Percentiles rank a stretch among this genome's conserved stretches.
Evolutionary conservation across 495 filamentous ascomycete species (phyloP).

Genomic region (Xylaria intraflava): DNA sequence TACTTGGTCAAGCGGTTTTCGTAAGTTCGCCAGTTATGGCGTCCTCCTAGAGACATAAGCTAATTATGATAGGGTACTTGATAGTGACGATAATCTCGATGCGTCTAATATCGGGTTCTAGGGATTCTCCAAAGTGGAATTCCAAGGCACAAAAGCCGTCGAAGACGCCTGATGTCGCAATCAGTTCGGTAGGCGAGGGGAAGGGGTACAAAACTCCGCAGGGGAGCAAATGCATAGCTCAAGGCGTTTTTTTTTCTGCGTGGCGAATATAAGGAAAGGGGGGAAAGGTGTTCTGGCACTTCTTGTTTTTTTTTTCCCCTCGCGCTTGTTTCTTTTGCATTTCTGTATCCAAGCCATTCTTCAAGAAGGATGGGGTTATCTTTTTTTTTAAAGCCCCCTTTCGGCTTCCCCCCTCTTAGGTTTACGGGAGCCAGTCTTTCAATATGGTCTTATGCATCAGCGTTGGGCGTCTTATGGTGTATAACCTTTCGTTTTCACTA

Average conservation of each 20-base stretch:
- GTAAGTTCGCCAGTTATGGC: constrained; percentile 42
- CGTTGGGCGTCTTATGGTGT: constrained; percentile 9
- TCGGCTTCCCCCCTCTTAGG: too few relatives aligned
- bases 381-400: neutral
- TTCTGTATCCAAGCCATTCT: neutral
- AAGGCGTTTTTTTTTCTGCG: neutral
- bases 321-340: too few relatives aligned
- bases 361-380: neutral
- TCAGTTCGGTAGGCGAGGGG: neutral
- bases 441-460: constrained; percentile 5
- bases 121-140: constrained; percentile 4
- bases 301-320: neutral
- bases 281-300: neutral
- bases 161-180: neutral
- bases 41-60: constrained; percentile 4
- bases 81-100: constrained; percentile 46
- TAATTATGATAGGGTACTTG: constrained; percentile 37
- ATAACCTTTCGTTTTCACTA: neutral
- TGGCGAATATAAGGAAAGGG: neutral
- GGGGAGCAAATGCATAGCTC: constrained; percentile 4
- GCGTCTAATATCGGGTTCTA: constrained; percentile 33
- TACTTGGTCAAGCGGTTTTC: constrained; percentile 82
- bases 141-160: too few relatives aligned
- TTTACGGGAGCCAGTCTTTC: too few relatives aligned
- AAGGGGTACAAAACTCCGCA: neutral